Evolutionary conservation across 1,284 basidiomycete genomes (phyloP).

Genomic region (Cryptococcus depauperatus): DNA sequence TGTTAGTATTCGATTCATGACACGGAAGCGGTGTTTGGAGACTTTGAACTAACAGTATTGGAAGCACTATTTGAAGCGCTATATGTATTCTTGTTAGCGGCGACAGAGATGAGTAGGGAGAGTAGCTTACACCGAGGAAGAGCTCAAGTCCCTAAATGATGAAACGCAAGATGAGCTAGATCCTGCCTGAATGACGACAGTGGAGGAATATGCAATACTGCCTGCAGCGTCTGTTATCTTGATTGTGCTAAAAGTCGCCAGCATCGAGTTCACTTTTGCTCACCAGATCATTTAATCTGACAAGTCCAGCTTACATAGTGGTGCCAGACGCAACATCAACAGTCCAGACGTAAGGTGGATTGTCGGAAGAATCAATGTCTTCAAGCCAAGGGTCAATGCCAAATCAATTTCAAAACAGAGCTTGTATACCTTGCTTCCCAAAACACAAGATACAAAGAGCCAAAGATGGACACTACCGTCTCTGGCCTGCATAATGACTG

Average conservation of each 20-base stretch:
- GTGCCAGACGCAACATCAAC: conserved; percentile 53
- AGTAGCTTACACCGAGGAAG: background rate
- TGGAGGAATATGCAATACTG: conserved; percentile 51
- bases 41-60: conserved; percentile 13
- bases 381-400: no score
- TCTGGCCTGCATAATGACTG: no score
- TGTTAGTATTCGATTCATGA: no score
- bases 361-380: conserved; percentile 50
- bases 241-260: conserved; percentile 26
- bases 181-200: conserved; percentile 51
- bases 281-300: background rate
- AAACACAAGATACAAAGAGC: no score
- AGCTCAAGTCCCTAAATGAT: no score
- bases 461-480: no score
- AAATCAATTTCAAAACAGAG: no score
- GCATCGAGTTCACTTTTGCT: no score
- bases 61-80: conserved; percentile 15
- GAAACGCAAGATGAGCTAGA: conserved; percentile 37
- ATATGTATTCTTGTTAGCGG: conserved; percentile 1
- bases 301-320: conserved; percentile 49
- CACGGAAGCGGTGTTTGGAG: conserved; percentile 14
- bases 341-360: conserved; percentile 54
- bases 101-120: background rate
- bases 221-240: conserved; percentile 53
- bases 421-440: no score